phyloP scores from a whole-genome alignment of 306 rosid genomes.

The Myrica gale region DNA sequence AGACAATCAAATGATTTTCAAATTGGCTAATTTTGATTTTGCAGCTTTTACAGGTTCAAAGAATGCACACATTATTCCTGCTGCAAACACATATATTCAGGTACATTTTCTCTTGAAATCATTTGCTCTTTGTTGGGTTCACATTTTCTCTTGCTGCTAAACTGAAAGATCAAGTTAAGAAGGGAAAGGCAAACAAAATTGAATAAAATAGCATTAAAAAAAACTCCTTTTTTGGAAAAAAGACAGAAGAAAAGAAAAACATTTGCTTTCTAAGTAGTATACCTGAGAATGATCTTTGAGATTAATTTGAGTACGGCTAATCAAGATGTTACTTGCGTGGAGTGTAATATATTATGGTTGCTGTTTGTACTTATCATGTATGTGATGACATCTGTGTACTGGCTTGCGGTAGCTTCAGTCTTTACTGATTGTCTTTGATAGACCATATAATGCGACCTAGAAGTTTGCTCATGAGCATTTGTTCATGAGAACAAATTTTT shows the following conservation, averaged over 20 bases:
- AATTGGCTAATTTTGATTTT: conserved; percentile 34
- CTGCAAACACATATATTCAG: conserved; percentile 86
- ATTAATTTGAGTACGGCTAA: not conserved
- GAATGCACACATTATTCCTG: conserved; percentile 60
- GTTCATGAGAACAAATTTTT: not conserved
- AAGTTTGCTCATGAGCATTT: not conserved
- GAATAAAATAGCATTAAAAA: too few relatives aligned
- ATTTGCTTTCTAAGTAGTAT: too few relatives aligned
- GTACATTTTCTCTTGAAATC: conserved; percentile 36
- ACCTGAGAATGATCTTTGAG: not conserved
- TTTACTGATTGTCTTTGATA: not conserved
- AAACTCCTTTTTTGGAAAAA: not conserved
- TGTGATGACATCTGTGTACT: not conserved
- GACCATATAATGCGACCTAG: not conserved
- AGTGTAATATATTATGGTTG: not conserved
- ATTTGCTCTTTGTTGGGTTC: too few relatives aligned
- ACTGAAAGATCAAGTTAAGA: not conserved
- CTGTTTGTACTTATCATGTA: not conserved
- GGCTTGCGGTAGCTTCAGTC: not conserved
- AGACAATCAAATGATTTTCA: conserved; percentile 36
- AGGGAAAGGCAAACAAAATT: too few relatives aligned
- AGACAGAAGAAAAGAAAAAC: too few relatives aligned
- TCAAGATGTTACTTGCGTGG: not conserved
- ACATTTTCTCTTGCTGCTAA: not conserved
- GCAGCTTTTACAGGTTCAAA: conserved; percentile 82